These are phyloP conservation scores for Podaxis sp. DNA, from an alignment of 768 basidiomycete genomes.

Conservation along the genomic window DNA sequence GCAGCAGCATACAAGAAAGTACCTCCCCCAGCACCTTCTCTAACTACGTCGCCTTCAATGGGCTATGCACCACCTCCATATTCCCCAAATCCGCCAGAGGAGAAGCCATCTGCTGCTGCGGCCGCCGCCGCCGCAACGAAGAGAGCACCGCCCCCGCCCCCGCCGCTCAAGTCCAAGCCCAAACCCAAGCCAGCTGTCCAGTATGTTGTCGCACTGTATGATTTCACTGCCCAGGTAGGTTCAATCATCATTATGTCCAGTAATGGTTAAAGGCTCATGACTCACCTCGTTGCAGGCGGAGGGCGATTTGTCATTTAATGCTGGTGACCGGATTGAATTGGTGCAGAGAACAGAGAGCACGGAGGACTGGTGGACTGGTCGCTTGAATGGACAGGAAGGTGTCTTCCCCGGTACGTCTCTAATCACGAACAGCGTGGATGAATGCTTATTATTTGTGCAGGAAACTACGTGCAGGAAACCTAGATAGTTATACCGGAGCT, in stretches of 20 bases:
- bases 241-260: neutral
- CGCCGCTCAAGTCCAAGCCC: slow-evolving; percentile 87
- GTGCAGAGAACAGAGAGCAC: slow-evolving; percentile 77
- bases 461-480: slow-evolving; percentile 69
- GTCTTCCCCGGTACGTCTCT: slow-evolving; percentile 77
- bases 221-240: slow-evolving; percentile 85
- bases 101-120: slow-evolving; percentile 13
- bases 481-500: slow-evolving; percentile 14
- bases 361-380: slow-evolving; percentile 99
- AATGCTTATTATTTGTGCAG: slow-evolving; percentile 30
- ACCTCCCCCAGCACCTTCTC: slow-evolving; percentile 56
- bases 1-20: slow-evolving; percentile 43
- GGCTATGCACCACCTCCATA: slow-evolving; percentile 36
- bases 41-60: slow-evolving; percentile 25
- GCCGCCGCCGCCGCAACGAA: slow-evolving; percentile 51
- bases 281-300: slow-evolving; percentile 56
- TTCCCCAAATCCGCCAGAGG: slow-evolving; percentile 22
- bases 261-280: slow-evolving; percentile 5
- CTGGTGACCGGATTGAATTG: slow-evolving; percentile 90
- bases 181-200: slow-evolving; percentile 60
- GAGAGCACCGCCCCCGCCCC: slow-evolving; percentile 88
- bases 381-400: slow-evolving; percentile 77
- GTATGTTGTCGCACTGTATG: slow-evolving; percentile 92
- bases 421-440: neutral
- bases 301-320: slow-evolving; percentile 87